Evolutionary conservation across 2,329 filamentous ascomycete genomes (phyloP), one percentile per base, ranked within the genome.

Genomic region (Podosphaera xanthii): DNA sequence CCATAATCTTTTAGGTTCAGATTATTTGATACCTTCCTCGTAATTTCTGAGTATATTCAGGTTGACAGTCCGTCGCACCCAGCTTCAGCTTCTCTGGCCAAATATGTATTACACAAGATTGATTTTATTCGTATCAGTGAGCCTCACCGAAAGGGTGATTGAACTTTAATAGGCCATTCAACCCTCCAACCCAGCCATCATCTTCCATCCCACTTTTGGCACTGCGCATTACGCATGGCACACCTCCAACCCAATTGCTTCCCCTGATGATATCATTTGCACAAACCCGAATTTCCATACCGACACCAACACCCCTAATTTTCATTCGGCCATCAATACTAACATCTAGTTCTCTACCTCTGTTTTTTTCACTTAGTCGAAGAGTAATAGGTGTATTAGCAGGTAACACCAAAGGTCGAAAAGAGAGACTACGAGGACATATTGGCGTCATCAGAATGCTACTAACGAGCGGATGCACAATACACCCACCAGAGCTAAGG

Each of bases 121-220:
- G 22, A 22, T 22, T 22, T 22, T 22, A 22, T 22, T 22, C 56
- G 61, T 55, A 64, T 76, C 40, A 44, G 10, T 44, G 40, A 66
- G 85, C 84, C 9, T 58, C 57, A 0, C 92, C 92, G 75, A 97
- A 97, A 0, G 91, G 90, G 72, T 95, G 87, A 70, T 98, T 98
- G 70, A 97, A 98, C 73, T 98, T 98, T 65, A 98, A 73, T 67
- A 97, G 70, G 8, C 88, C 87, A 68, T 95, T 98, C 68, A 98
- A 72, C 0, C 92, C 91, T 0, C 91, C 91, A 2, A 98, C 91
- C 92, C 92, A 98, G 22, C 91, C 88, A 70, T 97, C 91, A 66
- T 96, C 88, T 62, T 83, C 79, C 33, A 70, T 69, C 1, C 72
- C 73, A 33, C 67, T 69, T 59, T 65, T 70, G 14, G 71, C 70